phyloP scores from a whole-genome alignment of 108 stramenopile species.

The Skeletonema grethae region DNA sequence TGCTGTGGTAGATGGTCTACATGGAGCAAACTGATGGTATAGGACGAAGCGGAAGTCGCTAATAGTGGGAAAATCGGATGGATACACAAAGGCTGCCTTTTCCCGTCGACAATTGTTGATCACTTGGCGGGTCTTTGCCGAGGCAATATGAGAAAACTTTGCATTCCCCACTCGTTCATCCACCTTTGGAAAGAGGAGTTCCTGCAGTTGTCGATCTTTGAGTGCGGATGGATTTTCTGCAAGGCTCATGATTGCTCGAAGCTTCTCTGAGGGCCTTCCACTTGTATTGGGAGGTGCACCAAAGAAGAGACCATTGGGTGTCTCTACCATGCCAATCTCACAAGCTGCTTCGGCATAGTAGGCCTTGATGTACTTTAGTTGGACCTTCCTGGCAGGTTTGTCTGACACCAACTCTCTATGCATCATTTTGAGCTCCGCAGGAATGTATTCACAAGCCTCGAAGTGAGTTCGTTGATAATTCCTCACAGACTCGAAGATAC shows the following conservation, averaged over 20 bases:
- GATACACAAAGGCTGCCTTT: slow-evolving; percentile 5
- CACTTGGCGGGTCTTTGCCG: slow-evolving; percentile 9
- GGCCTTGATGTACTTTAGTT: slow-evolving; percentile 8
- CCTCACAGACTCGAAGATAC: slow-evolving; percentile 3
- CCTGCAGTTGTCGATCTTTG: neutral
- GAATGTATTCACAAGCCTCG: neutral
- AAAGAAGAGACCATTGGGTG: slow-evolving; percentile 22
- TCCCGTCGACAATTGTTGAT: slow-evolving; percentile 1
- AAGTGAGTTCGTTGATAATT: neutral
- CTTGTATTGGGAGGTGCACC: slow-evolving; percentile 11
- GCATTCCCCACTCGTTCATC: neutral
- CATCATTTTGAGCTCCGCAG: neutral
- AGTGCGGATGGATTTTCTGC: neutral
- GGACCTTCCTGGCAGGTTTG: neutral
- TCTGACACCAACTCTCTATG: neutral
- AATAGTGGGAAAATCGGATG: slow-evolving; percentile 13
- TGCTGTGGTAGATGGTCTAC: neutral
- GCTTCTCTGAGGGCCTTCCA: slow-evolving; percentile 10
- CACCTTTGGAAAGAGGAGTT: neutral
- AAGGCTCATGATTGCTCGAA: slow-evolving; percentile 1
- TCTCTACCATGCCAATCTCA: slow-evolving; percentile 20
- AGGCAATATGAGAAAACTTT: slow-evolving; percentile 14
- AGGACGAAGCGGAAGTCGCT: slow-evolving; percentile 11
- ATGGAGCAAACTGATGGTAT: slow-evolving; percentile 15
- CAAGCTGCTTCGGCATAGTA: slow-evolving; percentile 19